These are phyloP conservation scores for Atkinsonella texensis DNA, from an alignment of 2,329 filamentous ascomycete genomes.

Conservation along the genomic window DNA sequence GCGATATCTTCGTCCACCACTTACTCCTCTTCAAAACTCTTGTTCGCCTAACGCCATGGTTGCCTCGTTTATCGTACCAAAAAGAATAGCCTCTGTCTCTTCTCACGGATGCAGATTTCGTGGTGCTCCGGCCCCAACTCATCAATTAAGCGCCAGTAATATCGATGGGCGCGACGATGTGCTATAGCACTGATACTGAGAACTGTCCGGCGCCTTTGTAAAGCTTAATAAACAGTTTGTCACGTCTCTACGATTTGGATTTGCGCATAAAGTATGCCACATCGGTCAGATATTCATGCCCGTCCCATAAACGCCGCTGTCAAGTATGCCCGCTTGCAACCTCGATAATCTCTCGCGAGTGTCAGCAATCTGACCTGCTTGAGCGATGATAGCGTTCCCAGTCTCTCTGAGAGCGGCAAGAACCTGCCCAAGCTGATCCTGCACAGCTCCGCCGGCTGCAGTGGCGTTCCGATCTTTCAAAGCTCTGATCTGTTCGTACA, in stretches of 20 bases:
- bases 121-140: not conserved
- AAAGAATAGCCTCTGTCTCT: not conserved
- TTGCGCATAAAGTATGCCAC: not conserved
- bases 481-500: conserved; percentile 30
- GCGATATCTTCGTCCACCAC: not conserved
- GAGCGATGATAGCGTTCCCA: conserved; percentile 27
- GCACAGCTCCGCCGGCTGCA: conserved; percentile 15
- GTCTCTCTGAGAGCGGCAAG: conserved; percentile 27
- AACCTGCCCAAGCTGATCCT: conserved; percentile 27
- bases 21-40: not conserved
- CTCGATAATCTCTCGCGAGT: conserved; percentile 29
- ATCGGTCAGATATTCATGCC: conserved; percentile 19
- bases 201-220: no score
- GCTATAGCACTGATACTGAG: no score
- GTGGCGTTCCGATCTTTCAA: conserved; percentile 22
- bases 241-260: not conserved
- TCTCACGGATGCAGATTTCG: not conserved
- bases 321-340: conserved; percentile 28
- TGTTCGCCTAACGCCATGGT: not conserved
- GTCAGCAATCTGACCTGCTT: conserved; percentile 31
- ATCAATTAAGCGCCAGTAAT: not conserved
- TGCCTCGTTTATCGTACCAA: not conserved
- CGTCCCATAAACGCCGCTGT: conserved; percentile 23
- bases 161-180: not conserved
- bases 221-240: not conserved